phyloP scores from a whole-genome alignment of 192 early-diverging fungal genomes.

The Coemansia erecta region DNA sequence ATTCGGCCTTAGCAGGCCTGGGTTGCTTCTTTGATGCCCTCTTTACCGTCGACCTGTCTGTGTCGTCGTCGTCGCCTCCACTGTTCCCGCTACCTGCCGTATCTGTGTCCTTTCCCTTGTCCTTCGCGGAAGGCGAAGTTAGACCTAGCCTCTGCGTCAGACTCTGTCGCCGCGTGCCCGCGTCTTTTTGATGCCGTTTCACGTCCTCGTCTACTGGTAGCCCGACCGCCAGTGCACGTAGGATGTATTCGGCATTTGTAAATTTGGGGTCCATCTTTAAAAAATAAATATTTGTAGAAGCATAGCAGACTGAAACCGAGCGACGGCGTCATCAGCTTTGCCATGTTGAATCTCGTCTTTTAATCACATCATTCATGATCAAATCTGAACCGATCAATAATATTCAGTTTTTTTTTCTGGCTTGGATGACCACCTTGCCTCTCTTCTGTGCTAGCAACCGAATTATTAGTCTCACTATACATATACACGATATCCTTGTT shows the following conservation, averaged over 20 bases:
- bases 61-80: constrained; percentile 4
- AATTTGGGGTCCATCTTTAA: constrained; percentile 5
- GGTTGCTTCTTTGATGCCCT: not conserved
- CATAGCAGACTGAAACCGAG: too few species aligned
- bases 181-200: not conserved
- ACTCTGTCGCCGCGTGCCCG: constrained; percentile 31
- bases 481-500: not conserved
- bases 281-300: not conserved
- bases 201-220: constrained; percentile 11
- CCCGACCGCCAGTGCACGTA: constrained; percentile 23
- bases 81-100: not conserved
- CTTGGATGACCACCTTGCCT: not conserved
- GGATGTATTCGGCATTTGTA: constrained; percentile 17
- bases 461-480: not conserved
- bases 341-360: not conserved
- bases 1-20: constrained; percentile 21
- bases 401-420: constrained; percentile 3
- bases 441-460: not conserved
- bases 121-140: constrained; percentile 3
- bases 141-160: constrained; percentile 43
- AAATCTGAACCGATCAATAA: not conserved
- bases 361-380: not conserved
- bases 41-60: not conserved
- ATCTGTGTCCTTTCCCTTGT: constrained; percentile 1
- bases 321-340: too few species aligned